Base-by-base conservation (phyloP, 2,329 filamentous ascomycete genomes). In the Lasiodiplodia sp. region DNA sequence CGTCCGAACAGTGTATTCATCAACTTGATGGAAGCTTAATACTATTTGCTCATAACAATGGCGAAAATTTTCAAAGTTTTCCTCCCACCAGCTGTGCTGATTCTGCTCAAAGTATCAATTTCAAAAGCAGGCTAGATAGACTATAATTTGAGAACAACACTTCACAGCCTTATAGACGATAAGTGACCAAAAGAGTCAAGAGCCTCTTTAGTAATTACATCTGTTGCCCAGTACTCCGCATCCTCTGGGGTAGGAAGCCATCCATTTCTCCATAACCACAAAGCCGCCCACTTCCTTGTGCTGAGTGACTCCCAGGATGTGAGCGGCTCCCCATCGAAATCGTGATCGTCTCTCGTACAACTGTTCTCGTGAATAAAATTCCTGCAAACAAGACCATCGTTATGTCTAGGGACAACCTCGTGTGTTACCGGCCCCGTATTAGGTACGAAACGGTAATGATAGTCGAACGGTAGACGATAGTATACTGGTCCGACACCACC, bases 271-370 rank as follows among this genome's bases (percentile, higher is more conserved):
- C 25, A 55, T 2, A 53, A 21, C 25, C 25, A 12, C 14, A 25
- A 53, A 3, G 51, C 51, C 10, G 25, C 51, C 51, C 51, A 53
- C 8, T 53, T 53, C 11, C 51, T 28, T 47, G 1, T 11, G 44
- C 44, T 47, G 8, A 47, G 3, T 8, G n/a, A 8, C 44, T n/a
- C 10, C 5, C 0, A 10, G n/a, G 3, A 47, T 1, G 11, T 2
- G 10, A 11, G 0, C 6, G 44, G 7, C 0, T 1, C 0, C 2
- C 44, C n/a, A 21, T 11, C 5, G 1, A 3, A 8, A 4, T 47
- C 0, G n/a, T 47, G 44, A 21, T 14, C 44, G n/a, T 21, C 18
- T n/a, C n/a, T 21, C 2, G 11, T n/a, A 10, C 44, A 47, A 10
- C 7, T 10, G 10, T 21, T n/a, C 11, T 21, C 44, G 7, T 21